Conservation (phyloP, 2,329 filamentous ascomycete species). For the Fusarium hainanense region DNA sequence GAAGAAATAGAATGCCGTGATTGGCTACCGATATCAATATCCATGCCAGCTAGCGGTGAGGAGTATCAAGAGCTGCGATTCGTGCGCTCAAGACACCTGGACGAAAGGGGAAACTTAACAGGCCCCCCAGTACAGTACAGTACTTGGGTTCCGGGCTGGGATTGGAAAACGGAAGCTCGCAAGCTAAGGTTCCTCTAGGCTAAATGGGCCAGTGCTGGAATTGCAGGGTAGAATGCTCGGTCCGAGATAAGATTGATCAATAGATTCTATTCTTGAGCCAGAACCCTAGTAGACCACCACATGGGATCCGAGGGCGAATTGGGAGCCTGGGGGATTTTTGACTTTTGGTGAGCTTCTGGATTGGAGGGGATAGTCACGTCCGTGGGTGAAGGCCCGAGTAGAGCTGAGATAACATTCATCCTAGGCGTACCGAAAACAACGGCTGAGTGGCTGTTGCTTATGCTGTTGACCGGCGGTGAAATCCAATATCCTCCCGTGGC, state of each 20-base stretch:
- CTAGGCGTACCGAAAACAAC: background rate
- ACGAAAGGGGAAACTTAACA: conserved; percentile 30
- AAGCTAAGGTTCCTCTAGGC: conserved; percentile 24
- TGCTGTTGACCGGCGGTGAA: conserved; percentile 34
- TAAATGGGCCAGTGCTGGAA: conserved; percentile 21
- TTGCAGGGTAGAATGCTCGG: conserved; percentile 22
- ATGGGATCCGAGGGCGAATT: background rate
- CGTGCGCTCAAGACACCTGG: conserved; percentile 27
- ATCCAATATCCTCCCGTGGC: conserved; percentile 9
- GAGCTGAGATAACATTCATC: background rate
- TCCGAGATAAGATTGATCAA: conserved; percentile 12
- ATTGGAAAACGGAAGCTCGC: conserved; percentile 1
- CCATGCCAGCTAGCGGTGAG: conserved; percentile 38
- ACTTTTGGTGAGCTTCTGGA: conserved; percentile 13
- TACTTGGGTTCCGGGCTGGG: background rate
- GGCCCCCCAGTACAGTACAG: background rate
- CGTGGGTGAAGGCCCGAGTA: conserved; percentile 3
- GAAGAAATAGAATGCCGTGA: conserved; percentile 24
- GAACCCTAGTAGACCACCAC: conserved; percentile 13
- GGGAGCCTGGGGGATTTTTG: background rate
- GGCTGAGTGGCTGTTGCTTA: conserved; percentile 2
- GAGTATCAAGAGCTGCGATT: conserved; percentile 14
- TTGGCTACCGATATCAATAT: conserved; percentile 35
- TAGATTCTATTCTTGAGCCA: background rate
- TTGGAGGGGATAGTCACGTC: conserved; percentile 15